phyloP scores from a whole-genome alignment of 495 filamentous ascomycete genomes.

The Penicilliopsis zonata region DNA sequence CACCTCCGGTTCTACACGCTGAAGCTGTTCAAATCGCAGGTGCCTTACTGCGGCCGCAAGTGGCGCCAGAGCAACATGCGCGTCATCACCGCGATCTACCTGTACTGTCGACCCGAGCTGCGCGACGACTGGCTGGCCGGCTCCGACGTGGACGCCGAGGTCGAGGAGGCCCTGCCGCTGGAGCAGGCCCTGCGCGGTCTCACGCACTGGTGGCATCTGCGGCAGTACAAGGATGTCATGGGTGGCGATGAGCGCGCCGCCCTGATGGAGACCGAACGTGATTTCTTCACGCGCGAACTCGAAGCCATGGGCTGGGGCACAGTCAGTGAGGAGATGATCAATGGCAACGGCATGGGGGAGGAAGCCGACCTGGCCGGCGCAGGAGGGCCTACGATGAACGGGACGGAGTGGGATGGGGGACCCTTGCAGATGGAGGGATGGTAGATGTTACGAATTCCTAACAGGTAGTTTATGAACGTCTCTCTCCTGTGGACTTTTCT shows the following conservation, averaged over 20 bases:
- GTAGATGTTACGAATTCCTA: slow-evolving; percentile 7
- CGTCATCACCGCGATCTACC: slow-evolving; percentile 91
- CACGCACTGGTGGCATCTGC: slow-evolving; percentile 87
- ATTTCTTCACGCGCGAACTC: slow-evolving; percentile 84
- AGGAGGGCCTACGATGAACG: slow-evolving; percentile 21
- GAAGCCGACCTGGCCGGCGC: slow-evolving; percentile 36
- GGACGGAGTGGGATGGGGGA: slow-evolving; percentile 37
- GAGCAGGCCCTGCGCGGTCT: slow-evolving; percentile 80
- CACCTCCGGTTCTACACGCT: slow-evolving; percentile 85
- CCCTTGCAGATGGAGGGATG: slow-evolving; percentile 33
- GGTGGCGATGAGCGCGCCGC: slow-evolving; percentile 44
- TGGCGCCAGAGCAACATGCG: slow-evolving; percentile 98
- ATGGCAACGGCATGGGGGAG: slow-evolving; percentile 14
- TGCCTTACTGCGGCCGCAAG: slow-evolving; percentile 94
- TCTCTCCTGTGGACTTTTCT: not conserved
- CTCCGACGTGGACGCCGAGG: slow-evolving; percentile 79
- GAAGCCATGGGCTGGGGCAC: slow-evolving; percentile 64
- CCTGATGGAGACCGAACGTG: slow-evolving; percentile 63
- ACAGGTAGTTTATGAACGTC: too few relatives aligned
- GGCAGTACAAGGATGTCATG: slow-evolving; percentile 71
- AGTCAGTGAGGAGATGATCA: slow-evolving; percentile 22
- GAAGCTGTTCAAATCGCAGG: slow-evolving; percentile 96
- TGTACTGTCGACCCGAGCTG: slow-evolving; percentile 84
- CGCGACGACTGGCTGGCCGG: slow-evolving; percentile 93
- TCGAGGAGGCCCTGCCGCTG: slow-evolving; percentile 80